These are phyloP conservation scores for Arthrinium phaeospermum DNA, from an alignment of 2,329 filamentous ascomycete genomes.

Conservation along the genomic window DNA sequence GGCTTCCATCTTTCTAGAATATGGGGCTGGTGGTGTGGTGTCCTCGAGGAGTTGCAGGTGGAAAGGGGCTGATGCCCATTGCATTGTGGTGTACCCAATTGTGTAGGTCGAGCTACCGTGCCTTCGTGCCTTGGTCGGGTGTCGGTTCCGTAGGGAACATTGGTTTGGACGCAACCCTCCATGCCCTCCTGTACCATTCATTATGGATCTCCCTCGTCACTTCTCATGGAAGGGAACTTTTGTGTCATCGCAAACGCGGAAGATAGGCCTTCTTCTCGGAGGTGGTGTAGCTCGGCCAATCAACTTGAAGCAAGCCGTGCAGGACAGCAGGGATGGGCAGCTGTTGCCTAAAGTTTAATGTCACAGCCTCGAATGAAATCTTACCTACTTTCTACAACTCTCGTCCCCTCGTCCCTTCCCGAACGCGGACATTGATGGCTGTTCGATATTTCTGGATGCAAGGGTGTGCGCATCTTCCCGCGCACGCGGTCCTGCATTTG, in stretches of 20 bases:
- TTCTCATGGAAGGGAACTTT: not conserved
- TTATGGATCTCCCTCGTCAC: not conserved
- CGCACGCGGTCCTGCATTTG: not conserved
- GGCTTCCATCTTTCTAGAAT: not conserved
- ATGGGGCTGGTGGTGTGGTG: not conserved
- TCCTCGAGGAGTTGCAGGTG: not conserved
- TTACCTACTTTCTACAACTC: not conserved
- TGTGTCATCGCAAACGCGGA: not conserved
- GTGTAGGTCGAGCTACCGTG: not conserved
- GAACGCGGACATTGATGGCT: not conserved
- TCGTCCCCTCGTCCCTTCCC: not conserved
- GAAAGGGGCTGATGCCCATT: not conserved
- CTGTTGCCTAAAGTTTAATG: not conserved
- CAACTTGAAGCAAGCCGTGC: not conserved
- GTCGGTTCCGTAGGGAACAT: not conserved
- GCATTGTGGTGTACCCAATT: not conserved
- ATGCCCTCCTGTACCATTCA: not conserved
- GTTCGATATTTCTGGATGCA: not conserved
- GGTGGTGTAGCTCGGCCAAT: not conserved
- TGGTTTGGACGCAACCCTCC: not conserved
- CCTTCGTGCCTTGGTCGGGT: not conserved
- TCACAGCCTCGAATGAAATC: not conserved
- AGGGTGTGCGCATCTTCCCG: slow-evolving; percentile 2
- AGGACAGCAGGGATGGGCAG: not conserved
- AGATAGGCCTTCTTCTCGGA: not conserved